phyloP scores from a whole-genome alignment of 139 green algal genomes.

The Tetraselmis striata region DNA sequence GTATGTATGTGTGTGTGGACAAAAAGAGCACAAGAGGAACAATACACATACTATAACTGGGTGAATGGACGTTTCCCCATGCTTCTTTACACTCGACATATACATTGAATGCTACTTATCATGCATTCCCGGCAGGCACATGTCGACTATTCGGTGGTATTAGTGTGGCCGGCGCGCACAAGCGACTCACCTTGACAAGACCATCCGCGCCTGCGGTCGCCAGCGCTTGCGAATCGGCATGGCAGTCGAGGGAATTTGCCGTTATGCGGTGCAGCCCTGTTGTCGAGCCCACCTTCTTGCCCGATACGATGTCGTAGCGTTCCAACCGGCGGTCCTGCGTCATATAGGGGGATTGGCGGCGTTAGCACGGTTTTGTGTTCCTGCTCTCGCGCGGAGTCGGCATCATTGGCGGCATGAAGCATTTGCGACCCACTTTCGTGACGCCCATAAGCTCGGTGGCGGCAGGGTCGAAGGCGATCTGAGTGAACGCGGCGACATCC shows the following conservation, averaged over 20 bases:
- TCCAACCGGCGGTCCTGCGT: neutral
- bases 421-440: no score
- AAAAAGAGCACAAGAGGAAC: slow-evolving; percentile 19
- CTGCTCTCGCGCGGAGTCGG: no score
- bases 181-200: neutral
- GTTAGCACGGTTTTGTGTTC: neutral
- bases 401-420: no score
- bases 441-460: neutral
- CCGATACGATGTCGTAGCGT: neutral
- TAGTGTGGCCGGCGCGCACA: neutral
- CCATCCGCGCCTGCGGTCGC: neutral
- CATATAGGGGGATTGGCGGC: neutral
- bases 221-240: neutral
- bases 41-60: slow-evolving; percentile 6
- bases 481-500: slow-evolving; percentile 17
- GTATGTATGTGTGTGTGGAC: slow-evolving; percentile 30
- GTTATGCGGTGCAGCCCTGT: neutral
- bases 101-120: no score
- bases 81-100: no score
- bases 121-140: neutral
- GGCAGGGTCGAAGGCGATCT: neutral
- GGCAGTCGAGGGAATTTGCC: neutral
- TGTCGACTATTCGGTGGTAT: slow-evolving; percentile 18
- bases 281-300: neutral
- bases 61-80: no score